Base-by-base conservation (phyloP, 208 protist genomes). In the Herpetomonas muscarum region DNA sequence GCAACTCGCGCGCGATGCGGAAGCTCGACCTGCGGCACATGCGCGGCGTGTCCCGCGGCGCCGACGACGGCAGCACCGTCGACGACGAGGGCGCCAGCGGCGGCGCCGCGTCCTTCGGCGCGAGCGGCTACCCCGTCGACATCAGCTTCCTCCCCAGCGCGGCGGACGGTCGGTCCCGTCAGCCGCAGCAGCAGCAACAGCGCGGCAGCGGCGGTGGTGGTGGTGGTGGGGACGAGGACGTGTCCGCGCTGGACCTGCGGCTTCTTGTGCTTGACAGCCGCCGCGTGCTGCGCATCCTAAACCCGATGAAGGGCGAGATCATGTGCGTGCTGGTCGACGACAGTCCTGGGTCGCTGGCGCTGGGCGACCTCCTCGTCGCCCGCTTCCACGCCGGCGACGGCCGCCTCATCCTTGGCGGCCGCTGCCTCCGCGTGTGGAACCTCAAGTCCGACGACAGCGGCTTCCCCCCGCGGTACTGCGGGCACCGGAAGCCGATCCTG, bases 71-170 rank as follows among this genome's bases (percentile, higher is more conserved):
- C 31, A 81, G 88, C 56, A 64, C 85, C 17, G 85, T 81, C 47
- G 78, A 87, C 58, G 75, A 87, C 45, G 57, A 78, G 44, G 69
- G 13, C 9, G 34, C 6, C 9, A 19, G 22, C 41, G 41, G 41
- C 41, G 64, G 25, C 25, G 63, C 65, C 1, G 32, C 65, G 12
- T 67, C 53, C 42, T 53, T 65, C 30, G 63, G 60, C 17, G 63
- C 63, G n/a, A 74, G 73, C 54, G 87, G 87, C 17, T 85, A 77
- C 34, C 83, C 87, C 0, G 55, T 94, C 28, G 87, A 91, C 58
- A 64, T 90, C 17, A 84, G 80, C 47, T 82, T 94, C 55, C 74
- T 90, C n/a, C n/a, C n/a, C n/a, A n/a, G n/a, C n/a, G n/a, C n/a
- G n/a, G n/a, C n/a, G n/a, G n/a, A n/a, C n/a, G n/a, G n/a, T n/a